Conservation (phyloP, 2,329 filamentous ascomycete species). For the Aspergillus japonicus region DNA sequence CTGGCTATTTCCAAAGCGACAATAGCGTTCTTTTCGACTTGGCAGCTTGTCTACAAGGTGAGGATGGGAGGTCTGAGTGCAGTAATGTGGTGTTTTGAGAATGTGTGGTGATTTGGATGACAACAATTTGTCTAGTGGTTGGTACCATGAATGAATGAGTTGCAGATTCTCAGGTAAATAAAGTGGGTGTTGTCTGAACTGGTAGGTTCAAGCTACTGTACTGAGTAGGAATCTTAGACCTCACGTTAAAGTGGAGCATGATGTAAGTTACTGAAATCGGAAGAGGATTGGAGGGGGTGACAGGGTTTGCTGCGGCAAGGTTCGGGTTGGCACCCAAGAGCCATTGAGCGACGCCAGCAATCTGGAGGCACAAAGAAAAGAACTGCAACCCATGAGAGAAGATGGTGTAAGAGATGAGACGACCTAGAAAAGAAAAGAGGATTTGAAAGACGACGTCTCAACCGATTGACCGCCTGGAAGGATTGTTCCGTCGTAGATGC, state of each 20-base stretch:
- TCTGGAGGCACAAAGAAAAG: neutral
- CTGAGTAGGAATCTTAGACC: neutral
- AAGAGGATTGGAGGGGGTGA: neutral
- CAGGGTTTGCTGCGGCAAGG: neutral
- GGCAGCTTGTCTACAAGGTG: neutral
- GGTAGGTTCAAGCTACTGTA: neutral
- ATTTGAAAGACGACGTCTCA: neutral
- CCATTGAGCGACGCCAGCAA: neutral
- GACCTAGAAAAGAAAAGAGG: neutral
- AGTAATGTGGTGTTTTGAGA: neutral
- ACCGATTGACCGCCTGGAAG: neutral
- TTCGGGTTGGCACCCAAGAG: neutral
- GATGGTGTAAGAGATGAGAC: neutral
- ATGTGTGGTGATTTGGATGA: neutral
- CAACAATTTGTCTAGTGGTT: neutral
- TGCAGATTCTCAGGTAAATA: neutral
- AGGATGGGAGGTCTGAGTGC: neutral
- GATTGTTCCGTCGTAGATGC: too few relatives aligned
- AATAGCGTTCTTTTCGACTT: neutral
- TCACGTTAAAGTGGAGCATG: neutral
- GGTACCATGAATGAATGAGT: neutral
- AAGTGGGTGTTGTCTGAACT: neutral
- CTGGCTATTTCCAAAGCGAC: neutral
- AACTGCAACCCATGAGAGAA: neutral
- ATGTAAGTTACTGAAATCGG: slow-evolving; percentile 2